Conservation (phyloP, 345 rosid species). For the Aegle marmelos region DNA sequence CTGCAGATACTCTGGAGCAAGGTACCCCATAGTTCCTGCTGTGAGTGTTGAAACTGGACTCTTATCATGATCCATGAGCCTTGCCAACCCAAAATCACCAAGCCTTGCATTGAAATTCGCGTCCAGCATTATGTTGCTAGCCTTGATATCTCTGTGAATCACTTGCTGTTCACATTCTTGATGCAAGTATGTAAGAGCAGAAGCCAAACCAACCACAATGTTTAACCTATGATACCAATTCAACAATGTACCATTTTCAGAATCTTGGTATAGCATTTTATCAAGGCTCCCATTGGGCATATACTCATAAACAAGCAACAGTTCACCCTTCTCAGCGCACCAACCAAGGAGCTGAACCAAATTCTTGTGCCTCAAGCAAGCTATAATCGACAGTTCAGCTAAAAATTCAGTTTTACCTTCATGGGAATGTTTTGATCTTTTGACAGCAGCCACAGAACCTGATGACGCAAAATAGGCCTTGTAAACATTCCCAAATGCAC, state of each 20-base stretch:
- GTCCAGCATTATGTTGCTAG: constrained; percentile 92
- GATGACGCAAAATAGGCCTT: constrained; percentile 60
- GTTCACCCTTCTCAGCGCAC: constrained; percentile 84
- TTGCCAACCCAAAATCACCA: constrained; percentile 91
- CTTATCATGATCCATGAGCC: constrained; percentile 88
- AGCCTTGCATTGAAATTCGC: constrained; percentile 78
- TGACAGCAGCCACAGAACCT: constrained; percentile 70
- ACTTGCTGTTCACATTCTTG: constrained; percentile 96
- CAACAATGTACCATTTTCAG: constrained; percentile 38
- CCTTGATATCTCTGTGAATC: constrained; percentile 87
- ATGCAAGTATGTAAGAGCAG: constrained; percentile 75
- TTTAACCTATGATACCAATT: constrained; percentile 73
- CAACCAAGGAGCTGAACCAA: constrained; percentile 85
- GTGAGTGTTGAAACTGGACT: constrained; percentile 94
- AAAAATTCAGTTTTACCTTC: constrained; percentile 88
- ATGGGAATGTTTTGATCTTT: constrained; percentile 72
- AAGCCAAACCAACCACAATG: constrained; percentile 75
- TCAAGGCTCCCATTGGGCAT: constrained; percentile 96
- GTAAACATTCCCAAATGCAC: constrained; percentile 89
- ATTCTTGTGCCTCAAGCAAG: constrained; percentile 93
- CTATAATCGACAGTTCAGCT: constrained; percentile 80
- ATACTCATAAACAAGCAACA: constrained; percentile 89
- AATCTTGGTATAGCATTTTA: constrained; percentile 60
- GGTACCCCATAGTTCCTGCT: constrained; percentile 96
- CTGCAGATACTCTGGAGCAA: constrained; percentile 97